These are phyloP conservation scores for Exophiala spinifera DNA, from an alignment of 2,329 filamentous ascomycete genomes.

Conservation along the genomic window DNA sequence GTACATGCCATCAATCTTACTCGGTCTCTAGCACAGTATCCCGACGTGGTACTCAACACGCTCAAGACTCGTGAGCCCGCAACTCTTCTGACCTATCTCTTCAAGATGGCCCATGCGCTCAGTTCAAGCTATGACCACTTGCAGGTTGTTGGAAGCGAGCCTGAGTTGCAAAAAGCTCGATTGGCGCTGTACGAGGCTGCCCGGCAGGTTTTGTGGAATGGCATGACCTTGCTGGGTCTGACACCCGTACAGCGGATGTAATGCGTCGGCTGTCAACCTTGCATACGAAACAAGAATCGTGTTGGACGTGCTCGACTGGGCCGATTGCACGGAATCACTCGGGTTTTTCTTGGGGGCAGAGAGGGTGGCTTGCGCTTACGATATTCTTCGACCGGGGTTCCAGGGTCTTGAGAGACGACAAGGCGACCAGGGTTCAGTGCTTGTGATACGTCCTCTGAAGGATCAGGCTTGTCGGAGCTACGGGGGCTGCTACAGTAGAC, in stretches of 20 bases:
- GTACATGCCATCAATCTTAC: slow-evolving; percentile 61
- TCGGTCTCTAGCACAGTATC: slow-evolving; percentile 61
- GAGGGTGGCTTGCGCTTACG: neutral
- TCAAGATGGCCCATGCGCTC: slow-evolving; percentile 63
- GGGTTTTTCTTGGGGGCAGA: slow-evolving; percentile 6
- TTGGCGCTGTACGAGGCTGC: slow-evolving; percentile 61
- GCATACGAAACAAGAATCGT: slow-evolving; percentile 1
- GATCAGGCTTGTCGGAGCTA: neutral
- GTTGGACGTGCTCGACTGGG: slow-evolving; percentile 7
- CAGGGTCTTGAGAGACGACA: neutral
- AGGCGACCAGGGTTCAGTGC: neutral
- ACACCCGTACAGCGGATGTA: slow-evolving; percentile 58
- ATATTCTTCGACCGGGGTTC: neutral
- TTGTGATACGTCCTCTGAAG: neutral
- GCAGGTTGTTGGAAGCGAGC: slow-evolving; percentile 59
- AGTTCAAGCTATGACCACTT: slow-evolving; percentile 62
- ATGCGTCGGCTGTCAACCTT: slow-evolving; percentile 3
- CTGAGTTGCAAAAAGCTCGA: slow-evolving; percentile 56
- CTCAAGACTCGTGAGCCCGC: slow-evolving; percentile 65
- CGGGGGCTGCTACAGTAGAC: neutral
- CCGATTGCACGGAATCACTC: slow-evolving; percentile 14
- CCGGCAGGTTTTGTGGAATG: slow-evolving; percentile 62
- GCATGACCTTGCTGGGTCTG: slow-evolving; percentile 63
- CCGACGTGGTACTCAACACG: slow-evolving; percentile 62
- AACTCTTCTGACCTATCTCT: slow-evolving; percentile 64